Evolutionary conservation across 2,329 filamentous ascomycete genomes (phyloP).

Genomic region (Sordariomycetes sp.): DNA sequence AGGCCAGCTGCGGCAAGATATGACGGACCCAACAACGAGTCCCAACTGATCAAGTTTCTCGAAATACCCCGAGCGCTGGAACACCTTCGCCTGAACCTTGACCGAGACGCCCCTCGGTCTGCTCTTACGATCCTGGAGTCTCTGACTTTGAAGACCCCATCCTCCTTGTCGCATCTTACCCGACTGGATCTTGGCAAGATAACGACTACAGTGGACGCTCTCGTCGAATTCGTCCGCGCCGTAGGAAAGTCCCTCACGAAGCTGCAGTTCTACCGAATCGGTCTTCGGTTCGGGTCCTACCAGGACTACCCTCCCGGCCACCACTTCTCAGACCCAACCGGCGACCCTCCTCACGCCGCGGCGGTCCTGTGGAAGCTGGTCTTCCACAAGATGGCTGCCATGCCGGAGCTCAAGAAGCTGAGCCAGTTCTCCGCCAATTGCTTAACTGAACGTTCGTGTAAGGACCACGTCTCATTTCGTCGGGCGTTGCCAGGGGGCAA

Average conservation of each 20-base stretch:
- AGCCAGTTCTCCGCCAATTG: neutral
- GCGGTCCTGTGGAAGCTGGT: neutral
- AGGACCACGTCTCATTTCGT: neutral
- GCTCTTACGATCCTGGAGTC: neutral
- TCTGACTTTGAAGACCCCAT: neutral
- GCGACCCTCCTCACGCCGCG: neutral
- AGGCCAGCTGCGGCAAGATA: neutral
- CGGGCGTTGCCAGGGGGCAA: neutral
- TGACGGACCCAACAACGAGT: neutral
- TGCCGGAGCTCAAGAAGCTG: neutral
- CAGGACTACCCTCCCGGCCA: neutral
- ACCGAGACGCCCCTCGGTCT: neutral
- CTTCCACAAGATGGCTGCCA: neutral
- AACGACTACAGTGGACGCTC: neutral
- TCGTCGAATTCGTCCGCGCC: neutral
- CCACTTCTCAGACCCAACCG: neutral
- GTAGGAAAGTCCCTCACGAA: neutral
- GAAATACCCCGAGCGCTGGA: neutral
- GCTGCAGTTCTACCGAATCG: slow-evolving; percentile 1
- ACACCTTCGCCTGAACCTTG: slow-evolving; percentile 3
- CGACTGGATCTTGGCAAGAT: slow-evolving; percentile 3
- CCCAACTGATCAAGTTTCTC: neutral
- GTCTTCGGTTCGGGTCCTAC: neutral
- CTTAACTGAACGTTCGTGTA: neutral
- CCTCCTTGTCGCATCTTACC: neutral